Evolutionary conservation across 176 grass and related monocot species (phyloP).

Genomic region (Dactylis glomerata): DNA sequence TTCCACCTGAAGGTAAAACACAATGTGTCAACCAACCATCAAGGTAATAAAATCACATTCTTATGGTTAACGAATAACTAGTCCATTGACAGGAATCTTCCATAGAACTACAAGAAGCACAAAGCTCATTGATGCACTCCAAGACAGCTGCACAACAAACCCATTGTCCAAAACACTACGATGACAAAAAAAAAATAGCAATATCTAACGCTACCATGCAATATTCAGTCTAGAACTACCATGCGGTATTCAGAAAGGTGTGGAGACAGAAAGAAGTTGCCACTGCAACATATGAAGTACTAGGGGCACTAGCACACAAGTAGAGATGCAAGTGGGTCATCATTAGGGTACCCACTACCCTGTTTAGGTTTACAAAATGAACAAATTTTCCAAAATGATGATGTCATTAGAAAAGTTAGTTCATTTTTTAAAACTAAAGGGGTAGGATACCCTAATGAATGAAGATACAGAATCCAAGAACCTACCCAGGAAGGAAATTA

Average conservation of each 20-base stretch:
- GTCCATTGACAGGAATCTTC: neutral
- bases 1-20: constrained; percentile 42
- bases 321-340: too few species aligned
- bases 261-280: neutral
- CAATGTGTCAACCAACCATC: neutral
- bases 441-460: too few species aligned
- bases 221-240: neutral
- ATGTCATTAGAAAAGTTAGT: too few species aligned
- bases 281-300: neutral
- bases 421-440: too few species aligned
- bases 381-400: too few species aligned
- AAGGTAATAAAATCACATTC: neutral
- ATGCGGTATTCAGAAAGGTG: neutral
- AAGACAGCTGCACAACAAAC: neutral
- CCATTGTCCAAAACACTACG: neutral
- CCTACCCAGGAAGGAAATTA: constrained; percentile 66
- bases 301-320: neutral
- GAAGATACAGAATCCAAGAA: neutral
- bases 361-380: too few species aligned
- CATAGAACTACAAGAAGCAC: neutral
- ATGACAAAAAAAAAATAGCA: neutral
- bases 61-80: neutral
- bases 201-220: neutral
- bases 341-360: too few species aligned
- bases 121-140: neutral